Evolutionary conservation across 2,329 filamentous ascomycete species (phyloP).

Genomic region (Botrytis galanthina): DNA sequence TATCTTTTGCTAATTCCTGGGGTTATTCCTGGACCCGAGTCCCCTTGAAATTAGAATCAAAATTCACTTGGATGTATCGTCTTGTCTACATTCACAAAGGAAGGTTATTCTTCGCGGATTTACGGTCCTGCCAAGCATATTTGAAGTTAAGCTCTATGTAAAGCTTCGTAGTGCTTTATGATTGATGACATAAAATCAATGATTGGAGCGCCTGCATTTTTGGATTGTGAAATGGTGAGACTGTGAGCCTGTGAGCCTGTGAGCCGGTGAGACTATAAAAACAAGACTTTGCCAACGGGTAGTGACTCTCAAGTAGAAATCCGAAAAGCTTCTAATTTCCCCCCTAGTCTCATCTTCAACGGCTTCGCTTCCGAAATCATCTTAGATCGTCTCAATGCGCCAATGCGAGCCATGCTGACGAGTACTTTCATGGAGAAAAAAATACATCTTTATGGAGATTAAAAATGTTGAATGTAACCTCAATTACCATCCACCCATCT

Average conservation of each 20-base stretch:
- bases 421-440: not conserved
- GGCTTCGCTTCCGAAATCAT: constrained; percentile 12
- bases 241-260: constrained; percentile 3
- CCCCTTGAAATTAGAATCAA: not conserved
- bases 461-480: not conserved
- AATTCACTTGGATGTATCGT: not conserved
- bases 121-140: not conserved
- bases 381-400: not conserved
- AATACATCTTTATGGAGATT: not conserved
- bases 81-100: not conserved
- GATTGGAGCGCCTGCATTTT: constrained; percentile 17
- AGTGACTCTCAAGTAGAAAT: constrained; percentile 9
- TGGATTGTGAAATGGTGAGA: not conserved
- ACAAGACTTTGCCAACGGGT: constrained; percentile 5
- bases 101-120: not conserved
- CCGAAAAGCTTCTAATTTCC: not conserved
- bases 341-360: constrained; percentile 11
- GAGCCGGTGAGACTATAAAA: not conserved
- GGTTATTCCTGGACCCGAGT: constrained; percentile 8
- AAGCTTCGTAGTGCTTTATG: not conserved
- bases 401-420: constrained; percentile 1
- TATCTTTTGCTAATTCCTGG: constrained; percentile 7
- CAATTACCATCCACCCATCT: not conserved
- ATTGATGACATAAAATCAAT: not conserved
- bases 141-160: not conserved